A percentile compares a stretch with the other conserved stretches of the same genome.
phyloP scores from a whole-genome alignment of 78 protist species.

The Tieghemostelium lacteum region DNA sequence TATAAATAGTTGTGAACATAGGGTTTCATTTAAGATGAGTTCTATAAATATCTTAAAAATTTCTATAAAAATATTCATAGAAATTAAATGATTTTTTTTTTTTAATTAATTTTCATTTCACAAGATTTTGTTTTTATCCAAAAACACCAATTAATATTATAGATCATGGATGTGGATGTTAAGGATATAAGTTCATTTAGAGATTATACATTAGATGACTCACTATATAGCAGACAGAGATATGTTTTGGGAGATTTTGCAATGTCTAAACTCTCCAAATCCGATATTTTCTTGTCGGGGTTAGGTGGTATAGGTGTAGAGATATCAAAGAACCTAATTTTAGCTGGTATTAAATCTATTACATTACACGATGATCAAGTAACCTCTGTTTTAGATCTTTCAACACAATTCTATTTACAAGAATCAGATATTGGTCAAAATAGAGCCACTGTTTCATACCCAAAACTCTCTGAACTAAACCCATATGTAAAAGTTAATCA shows the following conservation, averaged over 20 bases:
- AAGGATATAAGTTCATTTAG: constrained; percentile 1
- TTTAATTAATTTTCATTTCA: too few species aligned
- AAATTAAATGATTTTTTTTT: too few species aligned
- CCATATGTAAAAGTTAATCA: constrained; percentile 68
- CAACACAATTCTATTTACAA: constrained; percentile 71
- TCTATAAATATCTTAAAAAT: too few species aligned
- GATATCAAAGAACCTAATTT: constrained; percentile 78
- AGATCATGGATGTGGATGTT: too few species aligned
- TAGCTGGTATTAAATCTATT: constrained; percentile 84
- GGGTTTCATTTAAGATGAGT: too few species aligned
- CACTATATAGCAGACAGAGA: constrained; percentile 77
- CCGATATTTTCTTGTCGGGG: constrained; percentile 74
- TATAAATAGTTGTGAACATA: too few species aligned
- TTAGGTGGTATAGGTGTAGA: constrained; percentile 83
- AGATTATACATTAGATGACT: constrained; percentile 60
- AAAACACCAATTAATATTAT: too few species aligned
- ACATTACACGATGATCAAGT: constrained; percentile 47
- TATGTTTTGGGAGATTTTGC: constrained; percentile 79
- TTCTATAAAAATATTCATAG: too few species aligned
- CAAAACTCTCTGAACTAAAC: constrained; percentile 62
- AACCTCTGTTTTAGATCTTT: constrained; percentile 34
- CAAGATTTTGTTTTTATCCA: too few species aligned
- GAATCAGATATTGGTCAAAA: constrained; percentile 14
- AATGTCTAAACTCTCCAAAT: constrained; percentile 62
- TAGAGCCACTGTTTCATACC: constrained; percentile 37